phyloP scores from a whole-genome alignment of 1,139 yeast species.

The Sugiyamaella sp. region DNA sequence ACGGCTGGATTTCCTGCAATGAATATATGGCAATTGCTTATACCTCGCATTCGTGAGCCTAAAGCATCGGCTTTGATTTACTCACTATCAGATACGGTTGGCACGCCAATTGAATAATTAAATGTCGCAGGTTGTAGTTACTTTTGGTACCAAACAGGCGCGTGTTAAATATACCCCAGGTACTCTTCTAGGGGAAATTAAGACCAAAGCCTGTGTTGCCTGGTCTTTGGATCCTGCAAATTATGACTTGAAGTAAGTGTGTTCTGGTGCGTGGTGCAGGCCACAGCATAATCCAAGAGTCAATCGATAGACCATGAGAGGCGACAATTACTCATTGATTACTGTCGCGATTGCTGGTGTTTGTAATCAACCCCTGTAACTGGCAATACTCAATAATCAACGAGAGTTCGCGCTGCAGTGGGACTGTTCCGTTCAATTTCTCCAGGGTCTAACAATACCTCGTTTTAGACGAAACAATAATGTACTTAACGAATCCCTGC shows the following conservation, averaged over 20 bases:
- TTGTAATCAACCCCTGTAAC: too few relatives aligned
- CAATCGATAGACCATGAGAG: background rate
- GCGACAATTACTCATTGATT: background rate
- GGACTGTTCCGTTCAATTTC: too few relatives aligned
- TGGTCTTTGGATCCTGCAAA: constrained; percentile 31
- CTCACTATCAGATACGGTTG: too few relatives aligned
- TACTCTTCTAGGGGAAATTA: constrained; percentile 35
- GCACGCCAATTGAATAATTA: background rate
- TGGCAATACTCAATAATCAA: too few relatives aligned
- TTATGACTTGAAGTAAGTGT: constrained; percentile 34
- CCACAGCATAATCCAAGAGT: background rate
- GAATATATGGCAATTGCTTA: too few relatives aligned
- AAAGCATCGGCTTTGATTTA: too few relatives aligned
- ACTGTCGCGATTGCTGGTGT: background rate
- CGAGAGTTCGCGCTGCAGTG: too few relatives aligned
- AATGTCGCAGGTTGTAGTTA: constrained; percentile 28
- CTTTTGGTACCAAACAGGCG: constrained; percentile 30
- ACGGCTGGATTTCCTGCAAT: too few relatives aligned
- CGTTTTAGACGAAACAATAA: constrained; percentile 22
- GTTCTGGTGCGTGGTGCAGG: constrained; percentile 3
- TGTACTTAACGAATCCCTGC: constrained; percentile 33
- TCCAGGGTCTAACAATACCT: constrained; percentile 9
- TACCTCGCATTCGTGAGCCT: too few relatives aligned
- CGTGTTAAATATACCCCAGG: constrained; percentile 35
- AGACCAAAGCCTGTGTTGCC: constrained; percentile 33